A percentile compares a stretch with the other conserved stretches of the same genome.
These are phyloP conservation scores for Secale cereale DNA, from an alignment of 176 grass and related monocot genomes.

Conservation along the genomic window DNA sequence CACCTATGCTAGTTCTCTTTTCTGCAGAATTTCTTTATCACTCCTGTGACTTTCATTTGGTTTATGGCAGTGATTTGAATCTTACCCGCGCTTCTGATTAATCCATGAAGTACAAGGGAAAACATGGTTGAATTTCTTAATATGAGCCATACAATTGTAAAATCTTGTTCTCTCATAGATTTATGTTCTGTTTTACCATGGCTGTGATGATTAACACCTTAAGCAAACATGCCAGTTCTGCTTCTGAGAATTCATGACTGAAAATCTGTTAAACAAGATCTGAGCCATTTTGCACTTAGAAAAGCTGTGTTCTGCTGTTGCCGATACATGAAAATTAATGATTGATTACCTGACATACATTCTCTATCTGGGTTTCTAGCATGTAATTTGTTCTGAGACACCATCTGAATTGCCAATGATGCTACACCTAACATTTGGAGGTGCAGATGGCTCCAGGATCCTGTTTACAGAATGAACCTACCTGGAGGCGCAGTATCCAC, in stretches of 20 bases:
- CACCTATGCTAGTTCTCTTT: neutral
- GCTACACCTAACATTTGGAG: constrained; percentile 15
- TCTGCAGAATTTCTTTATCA: neutral
- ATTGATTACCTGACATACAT: too few relatives aligned
- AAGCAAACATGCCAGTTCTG: constrained; percentile 31
- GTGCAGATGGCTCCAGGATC: constrained; percentile 34
- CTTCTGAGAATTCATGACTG: neutral
- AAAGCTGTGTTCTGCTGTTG: neutral
- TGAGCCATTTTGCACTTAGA: neutral
- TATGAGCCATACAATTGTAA: constrained; percentile 17
- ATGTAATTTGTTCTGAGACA: neutral
- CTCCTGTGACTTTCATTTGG: neutral
- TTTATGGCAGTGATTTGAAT: constrained; percentile 37
- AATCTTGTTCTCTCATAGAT: neutral
- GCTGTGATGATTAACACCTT: constrained; percentile 38
- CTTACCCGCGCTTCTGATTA: constrained; percentile 55
- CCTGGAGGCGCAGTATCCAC: constrained; percentile 35
- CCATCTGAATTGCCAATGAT: neutral
- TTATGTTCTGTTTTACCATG: neutral
- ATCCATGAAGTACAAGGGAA: constrained; percentile 38
- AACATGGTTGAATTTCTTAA: constrained; percentile 67
- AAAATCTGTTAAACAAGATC: neutral
- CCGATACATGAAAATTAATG: constrained; percentile 27
- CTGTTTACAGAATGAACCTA: constrained; percentile 57
- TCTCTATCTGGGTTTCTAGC: too few relatives aligned